Conservation (phyloP, 2,329 filamentous ascomycete genomes). For the Lojkania enalia region DNA sequence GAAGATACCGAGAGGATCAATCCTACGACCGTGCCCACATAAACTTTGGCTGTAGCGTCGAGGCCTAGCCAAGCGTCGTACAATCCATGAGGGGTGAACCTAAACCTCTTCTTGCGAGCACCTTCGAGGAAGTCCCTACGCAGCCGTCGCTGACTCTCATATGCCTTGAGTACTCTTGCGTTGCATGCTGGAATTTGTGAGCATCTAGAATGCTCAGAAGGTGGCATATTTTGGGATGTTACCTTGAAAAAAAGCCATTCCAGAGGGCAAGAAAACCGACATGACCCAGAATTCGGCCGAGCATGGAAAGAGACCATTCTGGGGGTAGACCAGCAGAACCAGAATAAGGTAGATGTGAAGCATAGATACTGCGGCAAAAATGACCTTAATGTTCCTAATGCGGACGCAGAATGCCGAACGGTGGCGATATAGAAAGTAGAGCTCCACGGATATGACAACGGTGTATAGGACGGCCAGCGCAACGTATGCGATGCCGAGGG, state of each 20-base stretch:
- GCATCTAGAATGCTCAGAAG: background rate
- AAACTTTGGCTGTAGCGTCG: conserved; percentile 40
- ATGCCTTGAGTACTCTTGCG: conserved; percentile 40
- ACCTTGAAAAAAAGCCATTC: conserved; percentile 47
- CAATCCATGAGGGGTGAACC: conserved; percentile 34
- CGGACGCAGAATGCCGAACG: conserved; percentile 37
- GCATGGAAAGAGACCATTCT: conserved; percentile 41
- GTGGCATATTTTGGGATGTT: conserved; percentile 5
- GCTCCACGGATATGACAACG: conserved; percentile 32
- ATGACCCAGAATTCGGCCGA: conserved; percentile 46
- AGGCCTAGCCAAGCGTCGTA: conserved; percentile 35
- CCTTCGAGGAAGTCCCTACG: conserved; percentile 39
- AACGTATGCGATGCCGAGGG: conserved; percentile 38
- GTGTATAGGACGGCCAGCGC: conserved; percentile 39
- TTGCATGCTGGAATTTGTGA: conserved; percentile 32
- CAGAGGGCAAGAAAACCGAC: conserved; percentile 42
- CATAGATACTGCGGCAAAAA: conserved; percentile 39
- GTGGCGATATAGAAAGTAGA: conserved; percentile 34
- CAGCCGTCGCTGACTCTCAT: conserved; percentile 41
- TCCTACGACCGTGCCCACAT: conserved; percentile 33
- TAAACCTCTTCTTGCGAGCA: conserved; percentile 37
- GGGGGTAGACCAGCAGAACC: conserved; percentile 42
- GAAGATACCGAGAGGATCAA: conserved; percentile 37
- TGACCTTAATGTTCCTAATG: conserved; percentile 37
- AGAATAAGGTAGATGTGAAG: conserved; percentile 43